phyloP scores from a whole-genome alignment of 2,329 filamentous ascomycete species.

The Colletotrichum lindemuthianum region DNA sequence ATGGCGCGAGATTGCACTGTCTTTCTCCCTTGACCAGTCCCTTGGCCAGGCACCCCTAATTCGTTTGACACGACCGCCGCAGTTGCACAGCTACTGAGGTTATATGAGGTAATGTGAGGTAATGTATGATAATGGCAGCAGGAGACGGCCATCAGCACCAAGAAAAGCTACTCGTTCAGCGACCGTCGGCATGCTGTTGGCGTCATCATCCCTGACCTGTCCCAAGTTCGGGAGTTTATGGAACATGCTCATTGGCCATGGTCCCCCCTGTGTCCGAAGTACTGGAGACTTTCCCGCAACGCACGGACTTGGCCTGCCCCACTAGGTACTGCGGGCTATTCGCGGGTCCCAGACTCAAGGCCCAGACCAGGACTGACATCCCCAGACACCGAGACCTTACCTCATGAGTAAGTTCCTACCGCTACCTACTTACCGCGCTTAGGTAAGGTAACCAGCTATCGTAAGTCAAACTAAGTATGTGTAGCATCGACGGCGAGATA shows the following conservation, averaged over 20 bases:
- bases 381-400: slow-evolving; percentile 15
- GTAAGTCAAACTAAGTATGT: too few relatives aligned
- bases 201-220: slow-evolving; percentile 34
- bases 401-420: too few relatives aligned
- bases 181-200: slow-evolving; percentile 24
- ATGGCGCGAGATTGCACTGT: slow-evolving; percentile 19
- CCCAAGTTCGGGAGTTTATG: slow-evolving; percentile 20
- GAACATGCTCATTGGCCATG: slow-evolving; percentile 33
- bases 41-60: neutral
- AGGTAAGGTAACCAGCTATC: too few relatives aligned
- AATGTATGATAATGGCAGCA: neutral
- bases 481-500: neutral
- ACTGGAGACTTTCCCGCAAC: slow-evolving; percentile 28
- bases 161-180: slow-evolving; percentile 12
- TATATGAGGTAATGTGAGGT: too few relatives aligned
- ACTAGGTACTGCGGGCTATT: slow-evolving; percentile 14
- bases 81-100: neutral
- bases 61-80: neutral
- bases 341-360: slow-evolving; percentile 11
- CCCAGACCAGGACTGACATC: slow-evolving; percentile 16
- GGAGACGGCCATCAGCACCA: slow-evolving; percentile 24
- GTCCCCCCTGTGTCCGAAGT: slow-evolving; percentile 15
- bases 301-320: slow-evolving; percentile 22
- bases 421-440: too few relatives aligned
- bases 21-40: slow-evolving; percentile 6